These are phyloP conservation scores for Davidsoniella eucalypti DNA, from an alignment of 2,329 filamentous ascomycete genomes.

Conservation along the genomic window DNA sequence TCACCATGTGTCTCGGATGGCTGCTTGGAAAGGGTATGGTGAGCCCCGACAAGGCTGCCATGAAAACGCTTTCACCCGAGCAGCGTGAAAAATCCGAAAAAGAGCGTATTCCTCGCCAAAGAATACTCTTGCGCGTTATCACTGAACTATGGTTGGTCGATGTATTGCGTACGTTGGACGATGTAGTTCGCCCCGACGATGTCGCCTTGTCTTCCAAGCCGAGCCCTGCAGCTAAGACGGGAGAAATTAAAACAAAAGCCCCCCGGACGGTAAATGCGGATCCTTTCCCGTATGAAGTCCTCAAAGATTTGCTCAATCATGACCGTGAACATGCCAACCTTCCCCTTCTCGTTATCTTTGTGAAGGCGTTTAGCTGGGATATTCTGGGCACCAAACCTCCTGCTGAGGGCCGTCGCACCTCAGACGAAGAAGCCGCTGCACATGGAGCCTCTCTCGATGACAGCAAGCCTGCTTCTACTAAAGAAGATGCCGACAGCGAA, in stretches of 20 bases:
- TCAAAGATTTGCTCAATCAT: constrained; percentile 88
- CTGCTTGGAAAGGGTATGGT: constrained; percentile 78
- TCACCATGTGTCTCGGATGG: constrained; percentile 86
- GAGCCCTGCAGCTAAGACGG: constrained; percentile 33
- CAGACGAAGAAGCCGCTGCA: constrained; percentile 55
- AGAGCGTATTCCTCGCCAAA: constrained; percentile 72
- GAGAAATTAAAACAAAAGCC: constrained; percentile 39
- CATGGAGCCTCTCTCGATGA: constrained; percentile 21
- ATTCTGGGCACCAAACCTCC: constrained; percentile 63
- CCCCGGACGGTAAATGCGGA: constrained; percentile 54
- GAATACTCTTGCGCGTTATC: constrained; percentile 71
- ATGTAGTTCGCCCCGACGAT: constrained; percentile 45
- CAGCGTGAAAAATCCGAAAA: constrained; percentile 90
- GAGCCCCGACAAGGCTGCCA: constrained; percentile 66
- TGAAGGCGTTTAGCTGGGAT: constrained; percentile 94
- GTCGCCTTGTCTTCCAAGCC: constrained; percentile 42
- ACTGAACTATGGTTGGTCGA: constrained; percentile 94
- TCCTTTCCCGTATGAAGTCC: constrained; percentile 89
- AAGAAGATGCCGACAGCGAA: constrained; percentile 18
- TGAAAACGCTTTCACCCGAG: constrained; percentile 67
- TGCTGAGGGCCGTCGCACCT: constrained; percentile 65
- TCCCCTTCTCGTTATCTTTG: constrained; percentile 82
- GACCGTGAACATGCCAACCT: constrained; percentile 86
- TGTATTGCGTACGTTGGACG: constrained; percentile 63
- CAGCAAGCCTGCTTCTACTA: constrained; percentile 3